Conservation (phyloP, 257 asterid genomes). For the Ligustrum vulgare region DNA sequence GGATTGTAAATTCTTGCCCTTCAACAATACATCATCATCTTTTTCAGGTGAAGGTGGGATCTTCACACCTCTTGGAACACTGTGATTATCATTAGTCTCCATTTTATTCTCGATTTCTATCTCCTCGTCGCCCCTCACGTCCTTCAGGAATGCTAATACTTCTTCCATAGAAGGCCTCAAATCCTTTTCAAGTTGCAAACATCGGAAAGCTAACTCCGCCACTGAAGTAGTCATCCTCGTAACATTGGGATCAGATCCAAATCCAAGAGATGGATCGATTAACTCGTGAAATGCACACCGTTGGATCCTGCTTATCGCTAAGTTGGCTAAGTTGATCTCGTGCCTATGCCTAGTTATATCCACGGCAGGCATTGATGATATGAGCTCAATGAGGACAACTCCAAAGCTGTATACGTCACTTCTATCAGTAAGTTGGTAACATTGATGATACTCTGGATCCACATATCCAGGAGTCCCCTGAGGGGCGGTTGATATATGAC, state of each 20-base stretch:
- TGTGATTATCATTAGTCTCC: too few species aligned
- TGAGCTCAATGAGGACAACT: slow-evolving; percentile 29
- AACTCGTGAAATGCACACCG: slow-evolving; percentile 15
- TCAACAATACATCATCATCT: too few species aligned
- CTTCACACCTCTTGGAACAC: too few species aligned
- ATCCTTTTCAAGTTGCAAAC: slow-evolving; percentile 28
- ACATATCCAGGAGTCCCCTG: slow-evolving; percentile 12
- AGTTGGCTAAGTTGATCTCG: slow-evolving; percentile 25
- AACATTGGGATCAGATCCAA: slow-evolving; percentile 8
- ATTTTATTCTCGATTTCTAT: too few species aligned
- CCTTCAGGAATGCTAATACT: slow-evolving; percentile 21
- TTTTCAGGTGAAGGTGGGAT: too few species aligned
- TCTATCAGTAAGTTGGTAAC: slow-evolving; percentile 17
- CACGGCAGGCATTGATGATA: slow-evolving; percentile 2
- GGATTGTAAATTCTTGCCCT: too few species aligned
- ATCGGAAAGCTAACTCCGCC: slow-evolving; percentile 27
- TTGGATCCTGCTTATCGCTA: slow-evolving; percentile 25
- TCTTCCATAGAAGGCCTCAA: slow-evolving; percentile 32
- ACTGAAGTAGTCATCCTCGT: slow-evolving; percentile 18
- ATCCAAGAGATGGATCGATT: slow-evolving; percentile 24
- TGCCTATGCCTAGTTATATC: slow-evolving; percentile 27
- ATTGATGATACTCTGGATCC: slow-evolving; percentile 18
- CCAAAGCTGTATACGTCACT: slow-evolving; percentile 29
- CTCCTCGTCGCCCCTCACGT: neutral
- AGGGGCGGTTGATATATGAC: slow-evolving; percentile 19